These are phyloP conservation scores for Psophocarpus tetragonolobus DNA, from an alignment of 306 rosid species.

Conservation along the genomic window DNA sequence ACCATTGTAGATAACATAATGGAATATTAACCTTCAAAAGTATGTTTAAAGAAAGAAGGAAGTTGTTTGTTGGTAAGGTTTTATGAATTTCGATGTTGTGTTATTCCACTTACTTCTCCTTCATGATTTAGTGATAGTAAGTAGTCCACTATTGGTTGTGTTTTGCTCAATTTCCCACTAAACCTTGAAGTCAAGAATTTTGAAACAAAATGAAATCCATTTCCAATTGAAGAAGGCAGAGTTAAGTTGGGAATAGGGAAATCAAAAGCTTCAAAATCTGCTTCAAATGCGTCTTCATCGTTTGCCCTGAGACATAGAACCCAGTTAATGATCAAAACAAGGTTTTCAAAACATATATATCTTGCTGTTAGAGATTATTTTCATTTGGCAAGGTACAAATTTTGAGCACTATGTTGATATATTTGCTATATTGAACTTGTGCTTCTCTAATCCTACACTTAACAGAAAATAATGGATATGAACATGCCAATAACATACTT, in stretches of 20 bases:
- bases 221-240: slow-evolving; percentile 74
- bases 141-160: slow-evolving; percentile 75
- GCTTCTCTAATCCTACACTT: neutral
- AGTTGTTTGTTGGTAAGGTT: neutral
- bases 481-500: neutral
- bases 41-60: neutral
- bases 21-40: neutral
- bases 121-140: slow-evolving; percentile 57
- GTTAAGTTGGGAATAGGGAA: slow-evolving; percentile 57
- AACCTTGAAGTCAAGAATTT: slow-evolving; percentile 59
- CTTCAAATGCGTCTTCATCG: slow-evolving; percentile 67
- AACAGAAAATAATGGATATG: neutral
- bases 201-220: slow-evolving; percentile 55
- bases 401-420: neutral
- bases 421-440: neutral
- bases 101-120: slow-evolving; percentile 59
- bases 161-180: slow-evolving; percentile 46
- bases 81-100: neutral
- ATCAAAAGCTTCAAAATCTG: slow-evolving; percentile 68
- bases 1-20: slow-evolving; percentile 29
- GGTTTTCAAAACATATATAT: neutral
- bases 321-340: neutral
- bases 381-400: neutral
- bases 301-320: slow-evolving; percentile 57
- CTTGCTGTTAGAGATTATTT: neutral